Conservation (phyloP, 441 rosid species). For the Euphorbia neoarborescens region DNA sequence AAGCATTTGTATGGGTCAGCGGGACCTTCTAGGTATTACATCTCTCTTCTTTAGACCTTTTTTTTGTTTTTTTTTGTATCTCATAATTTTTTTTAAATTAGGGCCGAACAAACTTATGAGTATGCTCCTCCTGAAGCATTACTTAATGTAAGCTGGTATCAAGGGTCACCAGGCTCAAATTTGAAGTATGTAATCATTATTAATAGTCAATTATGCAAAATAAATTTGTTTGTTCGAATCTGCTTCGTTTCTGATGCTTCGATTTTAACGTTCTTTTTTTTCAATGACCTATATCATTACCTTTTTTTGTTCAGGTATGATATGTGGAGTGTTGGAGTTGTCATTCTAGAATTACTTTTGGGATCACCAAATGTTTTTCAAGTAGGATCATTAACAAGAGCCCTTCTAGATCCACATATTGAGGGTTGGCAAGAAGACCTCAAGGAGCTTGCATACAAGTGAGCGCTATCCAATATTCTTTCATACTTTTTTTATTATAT, state of each 20-base stretch:
- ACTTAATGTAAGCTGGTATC: constrained; percentile 77
- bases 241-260: not conserved
- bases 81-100: constrained; percentile 25
- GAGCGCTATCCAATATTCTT: constrained; percentile 24
- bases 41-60: constrained; percentile 17
- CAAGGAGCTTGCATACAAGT: constrained; percentile 93
- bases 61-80: constrained; percentile 7
- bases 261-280: constrained; percentile 5
- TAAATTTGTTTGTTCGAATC: not conserved
- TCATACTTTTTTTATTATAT: not conserved
- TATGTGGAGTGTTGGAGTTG: constrained; percentile 98
- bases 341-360: constrained; percentile 79
- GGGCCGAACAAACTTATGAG: constrained; percentile 90
- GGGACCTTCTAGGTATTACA: constrained; percentile 83
- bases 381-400: constrained; percentile 55
- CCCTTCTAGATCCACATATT: constrained; percentile 77
- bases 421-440: constrained; percentile 79
- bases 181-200: constrained; percentile 46
- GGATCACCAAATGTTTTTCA: constrained; percentile 92
- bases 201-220: not conserved
- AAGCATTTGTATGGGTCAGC: constrained; percentile 71
- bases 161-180: constrained; percentile 43
- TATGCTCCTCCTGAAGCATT: constrained; percentile 90
- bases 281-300: constrained; percentile 7
- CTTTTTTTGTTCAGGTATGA: constrained; percentile 54